A percentile compares a stretch with the other conserved stretches of the same genome.
phyloP scores from a whole-genome alignment of 1,139 yeast genomes.

The Candida anutae region DNA sequence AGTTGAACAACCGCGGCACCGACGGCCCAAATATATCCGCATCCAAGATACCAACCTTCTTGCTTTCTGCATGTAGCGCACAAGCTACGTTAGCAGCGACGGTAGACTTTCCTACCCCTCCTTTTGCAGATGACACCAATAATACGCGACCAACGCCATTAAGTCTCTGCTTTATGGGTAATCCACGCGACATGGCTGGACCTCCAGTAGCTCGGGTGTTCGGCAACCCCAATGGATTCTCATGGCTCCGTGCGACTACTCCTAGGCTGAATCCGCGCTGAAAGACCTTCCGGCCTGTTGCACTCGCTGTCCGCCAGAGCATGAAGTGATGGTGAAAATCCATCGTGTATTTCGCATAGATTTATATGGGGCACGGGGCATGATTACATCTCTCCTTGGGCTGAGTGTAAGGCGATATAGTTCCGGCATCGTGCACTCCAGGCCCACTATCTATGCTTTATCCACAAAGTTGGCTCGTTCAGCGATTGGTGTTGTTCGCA shows the following conservation, averaged over 20 bases:
- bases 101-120: constrained; percentile 66
- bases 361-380: too few species aligned
- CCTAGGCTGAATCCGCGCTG: not conserved
- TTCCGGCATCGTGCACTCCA: too few species aligned
- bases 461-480: constrained; percentile 78
- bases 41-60: constrained; percentile 64
- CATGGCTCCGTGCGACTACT: constrained; percentile 19
- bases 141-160: constrained; percentile 57
- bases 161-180: constrained; percentile 49
- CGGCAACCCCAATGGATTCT: constrained; percentile 57
- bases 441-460: constrained; percentile 82
- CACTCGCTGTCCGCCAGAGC: too few species aligned
- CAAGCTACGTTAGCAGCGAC: constrained; percentile 62
- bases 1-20: constrained; percentile 58
- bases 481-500: constrained; percentile 80
- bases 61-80: constrained; percentile 47
- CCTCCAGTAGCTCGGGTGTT: constrained; percentile 15
- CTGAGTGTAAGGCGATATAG: too few species aligned
- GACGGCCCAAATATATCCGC: constrained; percentile 85
- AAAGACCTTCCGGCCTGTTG: too few species aligned
- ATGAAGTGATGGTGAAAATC: too few species aligned
- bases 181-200: constrained; percentile 37
- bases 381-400: too few species aligned
- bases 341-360: too few species aligned
- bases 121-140: constrained; percentile 73